Base-by-base conservation (phyloP, 768 basidiomycete genomes). In the Tulasnella sp. region DNA sequence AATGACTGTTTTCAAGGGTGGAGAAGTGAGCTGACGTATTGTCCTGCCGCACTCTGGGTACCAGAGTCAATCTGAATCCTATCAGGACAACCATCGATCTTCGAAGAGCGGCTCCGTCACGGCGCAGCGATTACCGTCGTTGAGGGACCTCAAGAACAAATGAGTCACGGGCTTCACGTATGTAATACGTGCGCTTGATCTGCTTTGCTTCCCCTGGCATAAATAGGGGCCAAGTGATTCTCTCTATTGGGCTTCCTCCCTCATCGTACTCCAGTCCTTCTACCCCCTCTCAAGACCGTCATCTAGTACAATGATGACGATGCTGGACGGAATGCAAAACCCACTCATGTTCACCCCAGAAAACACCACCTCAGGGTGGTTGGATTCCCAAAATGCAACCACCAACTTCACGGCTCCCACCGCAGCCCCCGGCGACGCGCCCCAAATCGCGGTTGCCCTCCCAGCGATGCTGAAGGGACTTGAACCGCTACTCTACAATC, bases 401-500 rank as follows among this genome's bases (percentile, higher is more conserved):
- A 22, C 44, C 22, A 77, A 77, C 40, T 7, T 77, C 42, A 77
- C 76, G 42, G 46, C 34, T 6, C 2, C 41, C 28, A 58, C 50
- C 44, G 46, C 42, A 12, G 46, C 76, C 37, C 28, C 44, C 1
- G 48, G 41, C 76, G 54, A 54, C 0, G 50, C 12, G 20, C 14
- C 37, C 76, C 20, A 31, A 77, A 28, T 77, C 76, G 54, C 34
- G 31, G 40, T 60, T n/a, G 77, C 54, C 20, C 64, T 78, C 11
- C 58, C 77, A 24, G 69, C 74, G 28, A 46, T 80, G 46, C 22
- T 74, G 24, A 80, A 72, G 40, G 46, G 44, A 31, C 34, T 80
- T n/a, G 79, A 46, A 41, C 79, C 79, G 2, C 8, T 80, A 24
- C n/a, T 80, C 3, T 75, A 72, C 72, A 73, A 80, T 73, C 42